Base-by-base conservation (phyloP, 495 filamentous ascomycete genomes). In the Cercophora newfieldiana region DNA sequence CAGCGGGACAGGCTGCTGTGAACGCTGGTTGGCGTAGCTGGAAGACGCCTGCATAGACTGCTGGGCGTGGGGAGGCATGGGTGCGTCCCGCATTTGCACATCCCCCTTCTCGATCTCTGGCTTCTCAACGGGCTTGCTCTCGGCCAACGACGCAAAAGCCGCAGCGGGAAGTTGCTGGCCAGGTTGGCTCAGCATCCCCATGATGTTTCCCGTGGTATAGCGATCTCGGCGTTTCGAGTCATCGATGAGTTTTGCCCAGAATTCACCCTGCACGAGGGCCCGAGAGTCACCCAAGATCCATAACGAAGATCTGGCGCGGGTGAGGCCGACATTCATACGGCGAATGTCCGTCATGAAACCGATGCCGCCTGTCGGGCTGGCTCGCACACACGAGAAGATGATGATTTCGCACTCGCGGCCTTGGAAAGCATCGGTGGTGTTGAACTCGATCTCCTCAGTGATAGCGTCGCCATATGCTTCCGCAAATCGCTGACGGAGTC, bases 271-370 rank as follows among this genome's bases (percentile, higher is more conserved):
- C 7, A 89, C 79, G 26, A 99, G 81, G 28, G 92, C 90, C 44
- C 88, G 82, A 1, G 96, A 94, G 72, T 97, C 95, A 64, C 95
- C 95, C 18, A 99, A 83, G 65, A 99, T 93, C 89, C 93, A 99
- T 26, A 99, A 83, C 2, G 93, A 97, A 16, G 91, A 96, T 72
- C 96, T 97, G 12, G 95, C 96, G 82, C 95, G 88, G 7, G 95
- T 99, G 50, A 99, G 81, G 80, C 95, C 95, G 72, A 99, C 95
- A 79, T 99, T 99, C 95, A 99, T 99, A 86, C 95, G 95, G 59
- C 95, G 88, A 72, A 99, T 96, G 79, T 99, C 95, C 51, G 90
- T 88, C 83, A 99, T 88, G 86, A 99, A 99, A 83, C 95, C 95
- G 72, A 99, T 97, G 70, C 96, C 92, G 29, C 93, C 92, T 29